Evolutionary conservation across 2,329 filamentous ascomycete species (phyloP).

Genomic region (Penicillium sp.): DNA sequence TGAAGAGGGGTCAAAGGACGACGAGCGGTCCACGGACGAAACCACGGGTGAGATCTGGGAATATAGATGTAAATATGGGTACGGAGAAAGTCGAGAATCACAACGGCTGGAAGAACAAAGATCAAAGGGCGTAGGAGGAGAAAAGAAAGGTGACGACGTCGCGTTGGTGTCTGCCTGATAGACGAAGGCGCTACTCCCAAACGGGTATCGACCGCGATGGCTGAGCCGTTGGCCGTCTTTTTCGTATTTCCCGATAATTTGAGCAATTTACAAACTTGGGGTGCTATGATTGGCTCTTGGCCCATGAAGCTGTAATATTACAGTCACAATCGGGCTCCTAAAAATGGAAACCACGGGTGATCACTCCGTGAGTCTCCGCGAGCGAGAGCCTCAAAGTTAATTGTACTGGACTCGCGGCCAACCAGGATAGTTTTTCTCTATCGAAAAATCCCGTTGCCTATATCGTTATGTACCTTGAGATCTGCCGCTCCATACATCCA

Average conservation of each 20-base stretch:
- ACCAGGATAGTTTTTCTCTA: too few species aligned
- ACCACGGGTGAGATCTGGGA: neutral
- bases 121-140: conserved; percentile 5
- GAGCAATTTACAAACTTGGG: neutral
- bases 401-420: too few species aligned
- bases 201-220: conserved; percentile 20
- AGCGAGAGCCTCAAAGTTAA: too few species aligned
- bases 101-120: conserved; percentile 14
- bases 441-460: too few species aligned
- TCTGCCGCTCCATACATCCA: too few species aligned
- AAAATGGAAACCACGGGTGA: too few species aligned
- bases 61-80: neutral
- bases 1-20: neutral
- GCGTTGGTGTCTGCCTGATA: conserved; percentile 39
- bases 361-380: too few species aligned
- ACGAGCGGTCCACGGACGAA: neutral
- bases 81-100: neutral
- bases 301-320: too few species aligned
- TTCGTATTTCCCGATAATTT: neutral
- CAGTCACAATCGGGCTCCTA: too few species aligned
- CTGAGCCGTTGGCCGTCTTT: conserved; percentile 12
- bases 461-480: too few species aligned
- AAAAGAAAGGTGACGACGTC: conserved; percentile 20
- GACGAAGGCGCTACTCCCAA: conserved; percentile 26
- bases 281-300: neutral